Evolutionary conservation across 2,329 filamentous ascomycete genomes (phyloP).

Genomic region (Phoma sp.): DNA sequence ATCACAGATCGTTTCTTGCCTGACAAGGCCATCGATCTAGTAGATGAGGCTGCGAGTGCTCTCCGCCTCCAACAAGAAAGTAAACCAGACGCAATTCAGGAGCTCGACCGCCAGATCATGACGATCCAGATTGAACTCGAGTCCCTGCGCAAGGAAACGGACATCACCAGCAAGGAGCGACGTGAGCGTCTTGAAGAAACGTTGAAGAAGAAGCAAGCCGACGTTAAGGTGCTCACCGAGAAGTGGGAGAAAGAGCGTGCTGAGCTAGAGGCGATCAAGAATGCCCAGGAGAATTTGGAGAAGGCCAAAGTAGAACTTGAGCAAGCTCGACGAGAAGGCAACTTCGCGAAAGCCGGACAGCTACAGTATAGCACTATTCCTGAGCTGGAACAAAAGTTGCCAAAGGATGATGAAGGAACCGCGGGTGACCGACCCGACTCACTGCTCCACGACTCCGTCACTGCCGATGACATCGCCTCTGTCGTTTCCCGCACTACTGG

Average conservation of each 20-base stretch:
- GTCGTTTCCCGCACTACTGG: conserved; percentile 92
- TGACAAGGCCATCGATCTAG: conserved; percentile 95
- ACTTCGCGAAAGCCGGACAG: conserved; percentile 91
- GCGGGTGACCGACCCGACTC: conserved; percentile 55
- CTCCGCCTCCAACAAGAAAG: conserved; percentile 93
- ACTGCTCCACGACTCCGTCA: conserved; percentile 93
- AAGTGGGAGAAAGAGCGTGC: conserved; percentile 90
- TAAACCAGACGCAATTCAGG: conserved; percentile 93
- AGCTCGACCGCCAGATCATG: conserved; percentile 92
- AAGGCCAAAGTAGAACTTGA: conserved; percentile 85
- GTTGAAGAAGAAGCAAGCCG: conserved; percentile 77
- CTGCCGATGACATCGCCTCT: conserved; percentile 88
- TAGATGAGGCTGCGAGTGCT: conserved; percentile 93
- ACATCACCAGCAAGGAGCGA: conserved; percentile 86
- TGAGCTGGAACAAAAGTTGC: conserved; percentile 77
- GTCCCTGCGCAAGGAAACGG: conserved; percentile 91
- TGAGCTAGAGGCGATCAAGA: conserved; percentile 87
- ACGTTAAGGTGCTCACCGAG: conserved; percentile 75
- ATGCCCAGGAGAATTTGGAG: conserved; percentile 86
- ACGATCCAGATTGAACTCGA: conserved; percentile 97
- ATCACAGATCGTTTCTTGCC: conserved; percentile 95
- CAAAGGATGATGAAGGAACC: conserved; percentile 68
- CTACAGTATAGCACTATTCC: conserved; percentile 89
- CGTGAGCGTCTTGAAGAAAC: conserved; percentile 83
- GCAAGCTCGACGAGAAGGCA: conserved; percentile 82